Evolutionary conservation across 352 stramenopile species (phyloP), one percentile per base, ranked within the genome.

Genomic region (Phytopythium chamaehyphon): DNA sequence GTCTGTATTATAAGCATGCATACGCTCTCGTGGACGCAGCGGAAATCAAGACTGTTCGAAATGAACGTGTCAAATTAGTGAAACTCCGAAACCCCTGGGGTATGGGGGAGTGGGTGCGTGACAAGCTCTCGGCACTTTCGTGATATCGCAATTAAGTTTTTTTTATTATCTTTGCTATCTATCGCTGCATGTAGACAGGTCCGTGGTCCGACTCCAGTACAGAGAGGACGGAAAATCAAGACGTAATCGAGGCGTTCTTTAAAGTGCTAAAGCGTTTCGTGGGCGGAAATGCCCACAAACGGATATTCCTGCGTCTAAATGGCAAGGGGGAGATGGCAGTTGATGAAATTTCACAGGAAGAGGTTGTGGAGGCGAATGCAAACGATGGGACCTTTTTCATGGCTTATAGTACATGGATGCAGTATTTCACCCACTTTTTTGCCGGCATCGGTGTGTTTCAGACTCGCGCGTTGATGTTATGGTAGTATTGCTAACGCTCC

Each of bases 351-450:
- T 61, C 66, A 1, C 72, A 90, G 51, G 83, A 90, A 52, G 82
- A 96, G 36, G 64, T 88, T 3, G 60, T 86, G 7, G 80, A 93
- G 15, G 67, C 89, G 19, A 96, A 96, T 40, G 58, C 71, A 3
- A 90, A 85, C 37, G 90, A 97, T 48, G 90, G 90, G 3, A 96
- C 87, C 2, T 97, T 97, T 51, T 97, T 96, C 69, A 97, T 97
- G 85, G 71, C 73, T 14, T 97, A 70, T 53, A 76, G 90, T 22
- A 88, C 86, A 2, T 97, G 86, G 86, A 85, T 82, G 61, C 60
- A 82, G 47, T 83, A 90, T 47, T 97, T 95, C 56, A 97, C 86
- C 0, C 83, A 95, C 38, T 91, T 97, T 39, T 97, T 97, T 46
- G 78, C 90, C 19, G 88, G 84, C 18, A 90, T 96, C 15, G 86